Base-by-base conservation (phyloP, 805 yeast genomes). In the Nakazawaea sp. region DNA sequence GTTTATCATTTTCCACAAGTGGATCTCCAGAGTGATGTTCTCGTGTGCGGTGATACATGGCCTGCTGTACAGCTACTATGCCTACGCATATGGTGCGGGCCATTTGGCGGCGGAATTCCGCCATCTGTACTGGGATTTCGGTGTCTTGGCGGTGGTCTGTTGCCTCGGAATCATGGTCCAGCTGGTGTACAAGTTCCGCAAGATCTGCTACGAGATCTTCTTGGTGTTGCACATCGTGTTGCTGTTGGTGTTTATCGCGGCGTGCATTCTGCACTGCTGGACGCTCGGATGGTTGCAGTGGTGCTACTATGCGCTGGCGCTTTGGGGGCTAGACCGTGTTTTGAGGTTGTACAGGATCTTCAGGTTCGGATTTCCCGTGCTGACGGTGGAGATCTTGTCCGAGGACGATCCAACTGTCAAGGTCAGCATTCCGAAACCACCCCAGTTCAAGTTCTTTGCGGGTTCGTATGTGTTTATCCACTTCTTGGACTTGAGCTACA, bases 381-480 rank as follows among this genome's bases (percentile, higher is more conserved):
- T 32, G 9, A 36, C 26, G 4, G 51, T 56, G 2, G 29, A 29
- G 10, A 27, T 30, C 10, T 16, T 33, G 12, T 42, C 53, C 5
- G 21, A 43, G 2, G 34, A 32, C 21, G 54, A 46, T 39, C 36
- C 45, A 39, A 36, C 48, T 21, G 46, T 48, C 27, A 46, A 43
- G 39, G 39, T 47, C 29, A 44, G 43, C n/a, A 45, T 75, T 3
- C 69, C 70, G 2, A 62, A 61, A 18, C 75, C 79, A 0, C 45
- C 48, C 1, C 45, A 56, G 16, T 77, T 78, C 74, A 52, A 56
- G 4, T 57, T 66, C 3, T 52, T 56, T 30, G 79, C 81, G 0
- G 84, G 84, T 3, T 78, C 78, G 24, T 78, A 71, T 52, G 72
- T 72, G 7, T 78, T 70, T 44, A 51, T 78, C 18, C 74, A 75